Evolutionary conservation across 2,329 filamentous ascomycete genomes (phyloP), one percentile per base, ranked within the genome.

Genomic region (Colletotrichum trifolii): DNA sequence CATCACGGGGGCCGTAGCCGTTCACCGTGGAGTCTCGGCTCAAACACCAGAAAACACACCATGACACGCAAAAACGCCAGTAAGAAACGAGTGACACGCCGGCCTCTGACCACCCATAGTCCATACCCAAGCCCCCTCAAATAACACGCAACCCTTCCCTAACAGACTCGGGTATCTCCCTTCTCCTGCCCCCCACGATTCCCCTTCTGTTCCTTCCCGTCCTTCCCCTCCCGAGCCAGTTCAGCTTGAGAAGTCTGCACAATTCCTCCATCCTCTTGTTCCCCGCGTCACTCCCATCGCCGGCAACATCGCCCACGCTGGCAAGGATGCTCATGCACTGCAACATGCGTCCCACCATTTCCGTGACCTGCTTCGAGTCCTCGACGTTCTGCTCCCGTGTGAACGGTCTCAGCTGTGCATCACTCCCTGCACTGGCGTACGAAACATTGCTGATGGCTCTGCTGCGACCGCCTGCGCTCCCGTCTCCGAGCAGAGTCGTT

Each of bases 301-400:
- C 69, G 46, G 68, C 69, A 11, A 60, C 67, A 5, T 54, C 63
- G 49, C 73, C 75, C 25, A 97, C 87, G 67, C 89, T 90, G 3
- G 93, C 92, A 25, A 99, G 83, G 8, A 99, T 94, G 75, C 91
- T 95, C 77, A 98, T 91, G 77, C 96, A 99, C 80, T 99, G 96
- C 68, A 99, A 82, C 93, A 99, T 97, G 54, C 95, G 85, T 0
- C 94, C 96, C 1, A 97, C 94, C 70, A 95, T 97, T 71, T 98
- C 94, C 1, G 96, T 97, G 58, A 98, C 89, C 73, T 96, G 89
- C 74, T 93, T 87, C 53, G 88, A 90, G 72, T 91, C 87, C 74
- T 90, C 87, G 12, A 87, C 80, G 73, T 88, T 88, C 71, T 87
- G 85, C 72, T 89, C 84, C 60, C 83, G 82, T 5, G 84, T 86